These are phyloP conservation scores for Ilyonectria destructans DNA, from an alignment of 2,329 filamentous ascomycete species.

Conservation along the genomic window DNA sequence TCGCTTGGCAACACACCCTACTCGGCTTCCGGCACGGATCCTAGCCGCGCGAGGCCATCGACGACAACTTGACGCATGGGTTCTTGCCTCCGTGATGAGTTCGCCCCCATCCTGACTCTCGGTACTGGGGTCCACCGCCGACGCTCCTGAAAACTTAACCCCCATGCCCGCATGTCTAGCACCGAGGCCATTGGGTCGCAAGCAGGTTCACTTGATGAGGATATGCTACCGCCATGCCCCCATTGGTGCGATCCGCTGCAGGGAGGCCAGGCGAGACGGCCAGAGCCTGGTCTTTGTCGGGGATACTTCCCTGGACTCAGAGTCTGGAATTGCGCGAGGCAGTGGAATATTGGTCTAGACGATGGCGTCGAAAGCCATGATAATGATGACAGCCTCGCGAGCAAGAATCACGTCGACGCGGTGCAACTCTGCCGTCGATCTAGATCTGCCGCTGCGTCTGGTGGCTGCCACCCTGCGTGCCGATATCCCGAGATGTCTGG, in stretches of 20 bases:
- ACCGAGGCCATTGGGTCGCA: conserved; percentile 21
- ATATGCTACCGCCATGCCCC: not conserved
- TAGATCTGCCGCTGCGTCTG: conserved; percentile 21
- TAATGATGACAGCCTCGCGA: conserved; percentile 42
- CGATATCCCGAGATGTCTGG: conserved; percentile 25
- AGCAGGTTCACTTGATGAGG: conserved; percentile 5
- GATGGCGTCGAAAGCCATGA: conserved; percentile 45
- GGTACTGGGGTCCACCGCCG: conserved; percentile 27
- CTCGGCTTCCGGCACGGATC: conserved; percentile 46
- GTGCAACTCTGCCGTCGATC: conserved; percentile 23
- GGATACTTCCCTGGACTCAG: not conserved
- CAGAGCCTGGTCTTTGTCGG: not conserved
- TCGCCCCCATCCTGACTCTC: conserved; percentile 15
- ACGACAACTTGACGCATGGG: not conserved
- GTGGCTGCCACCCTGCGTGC: conserved; percentile 26
- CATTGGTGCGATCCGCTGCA: conserved; percentile 21
- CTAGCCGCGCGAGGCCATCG: conserved; percentile 5
- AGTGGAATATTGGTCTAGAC: conserved; percentile 24
- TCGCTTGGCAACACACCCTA: conserved; percentile 45
- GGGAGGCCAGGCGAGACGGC: conserved; percentile 1
- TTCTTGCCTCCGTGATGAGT: conserved; percentile 3
- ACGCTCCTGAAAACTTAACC: conserved; percentile 20
- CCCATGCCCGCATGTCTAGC: conserved; percentile 26
- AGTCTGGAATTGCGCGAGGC: conserved; percentile 3
- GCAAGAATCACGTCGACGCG: conserved; percentile 3